Evolutionary conservation across 768 basidiomycete genomes (phyloP).

Genomic region (Termitomyces sp.): DNA sequence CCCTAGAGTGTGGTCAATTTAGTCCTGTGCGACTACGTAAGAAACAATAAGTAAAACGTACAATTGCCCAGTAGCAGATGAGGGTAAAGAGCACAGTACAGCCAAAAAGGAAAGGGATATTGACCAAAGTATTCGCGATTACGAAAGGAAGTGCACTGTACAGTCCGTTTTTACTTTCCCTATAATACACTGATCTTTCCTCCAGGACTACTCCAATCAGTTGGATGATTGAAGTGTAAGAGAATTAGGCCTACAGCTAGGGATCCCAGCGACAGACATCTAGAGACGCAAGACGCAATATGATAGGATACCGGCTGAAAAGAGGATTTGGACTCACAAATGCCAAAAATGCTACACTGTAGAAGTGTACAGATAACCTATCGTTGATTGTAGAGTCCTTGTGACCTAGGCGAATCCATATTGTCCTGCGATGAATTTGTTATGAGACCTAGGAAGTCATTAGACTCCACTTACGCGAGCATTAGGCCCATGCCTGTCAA

Average conservation of each 20-base stretch:
- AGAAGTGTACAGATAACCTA: slow-evolving; percentile 50
- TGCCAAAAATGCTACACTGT: slow-evolving; percentile 49
- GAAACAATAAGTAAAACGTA: slow-evolving; percentile 18
- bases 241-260: slow-evolving; percentile 30
- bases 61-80: slow-evolving; percentile 49
- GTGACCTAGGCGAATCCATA: slow-evolving; percentile 44
- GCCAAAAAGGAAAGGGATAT: slow-evolving; percentile 48
- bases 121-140: slow-evolving; percentile 48
- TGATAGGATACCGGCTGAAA: background rate
- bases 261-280: slow-evolving; percentile 62
- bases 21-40: background rate
- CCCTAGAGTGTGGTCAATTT: slow-evolving; percentile 25
- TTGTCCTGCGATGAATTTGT: slow-evolving; percentile 35
- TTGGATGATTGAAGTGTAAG: background rate
- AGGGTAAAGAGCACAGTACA: slow-evolving; percentile 44
- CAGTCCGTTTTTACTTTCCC: slow-evolving; percentile 54
- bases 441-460: background rate
- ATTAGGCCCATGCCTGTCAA: slow-evolving; percentile 36
- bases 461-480: slow-evolving; percentile 29
- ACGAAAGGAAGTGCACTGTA: slow-evolving; percentile 51
- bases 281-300: slow-evolving; percentile 6
- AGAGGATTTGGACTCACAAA: slow-evolving; percentile 28
- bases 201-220: slow-evolving; percentile 40
- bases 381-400: slow-evolving; percentile 39
- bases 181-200: slow-evolving; percentile 51